Evolutionary conservation across 192 early-diverging fungal species (phyloP), one percentile per base, ranked within the genome.

Genomic region (Backusella morwellensis): DNA sequence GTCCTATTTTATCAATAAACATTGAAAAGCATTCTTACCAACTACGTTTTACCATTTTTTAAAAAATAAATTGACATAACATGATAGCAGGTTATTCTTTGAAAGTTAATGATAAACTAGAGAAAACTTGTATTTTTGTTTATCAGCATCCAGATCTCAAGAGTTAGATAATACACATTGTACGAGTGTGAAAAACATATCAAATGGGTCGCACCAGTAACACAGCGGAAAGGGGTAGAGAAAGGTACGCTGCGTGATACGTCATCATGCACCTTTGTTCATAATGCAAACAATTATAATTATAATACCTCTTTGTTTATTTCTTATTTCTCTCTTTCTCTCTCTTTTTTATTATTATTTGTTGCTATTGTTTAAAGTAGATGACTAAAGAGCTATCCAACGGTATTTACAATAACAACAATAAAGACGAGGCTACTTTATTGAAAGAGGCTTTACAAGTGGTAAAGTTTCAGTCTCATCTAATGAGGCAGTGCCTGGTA

Each of bases 401-500:
- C 15, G 15, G 15, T 44, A 44, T 44, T 4, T 6, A 50, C 47
- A 50, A 50, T 50, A 50, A 6, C 47, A n/a, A 17, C 19, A 74
- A 81, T 54, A 94, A 95, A 75, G 94, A 98, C 86, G 97, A 99
- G 87, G 81, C 87, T 59, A 95, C 94, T 83, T 86, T 97, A 66
- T 88, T 99, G 17, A 95, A 98, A 75, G 98, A 99, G 59, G 94
- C 96, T 19, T 83, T 98, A 23, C 88, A 88, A 80, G 92, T 96
- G 4, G 96, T 99, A 81, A 99, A 97, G 85, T 87, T 95, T 54
- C 97, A 99, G 76, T 91, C 94, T 17, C 94, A 93, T 78, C 95
- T 98, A 79, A 98, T 99, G 97, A 93, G 94, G 78, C 91, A 93
- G 75, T 95, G 93, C 75, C 85, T 99, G 82, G 98, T 95, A 89